phyloP scores from a whole-genome alignment of 164 flowering plant genomes.

The Umbilicus rupestris region DNA sequence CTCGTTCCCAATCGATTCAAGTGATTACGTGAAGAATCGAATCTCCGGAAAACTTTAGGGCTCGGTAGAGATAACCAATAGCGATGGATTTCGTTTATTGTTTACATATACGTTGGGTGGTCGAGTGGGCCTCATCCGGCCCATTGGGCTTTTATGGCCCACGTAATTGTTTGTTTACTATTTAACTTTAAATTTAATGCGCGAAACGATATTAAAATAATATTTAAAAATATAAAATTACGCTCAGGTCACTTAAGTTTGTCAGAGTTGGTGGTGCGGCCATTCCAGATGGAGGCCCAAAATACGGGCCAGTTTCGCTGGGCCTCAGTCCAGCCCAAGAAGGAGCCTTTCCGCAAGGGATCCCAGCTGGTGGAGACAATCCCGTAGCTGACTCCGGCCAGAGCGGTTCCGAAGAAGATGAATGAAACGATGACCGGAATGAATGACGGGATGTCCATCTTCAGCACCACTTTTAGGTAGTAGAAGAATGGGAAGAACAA shows the following conservation, averaged over 20 bases:
- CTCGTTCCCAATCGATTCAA: background rate
- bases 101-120: background rate
- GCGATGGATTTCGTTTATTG: background rate
- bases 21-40: conserved; percentile 2
- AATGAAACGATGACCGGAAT: conserved; percentile 82
- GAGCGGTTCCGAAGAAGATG: conserved; percentile 89
- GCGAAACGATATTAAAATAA: no score
- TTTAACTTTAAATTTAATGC: no score
- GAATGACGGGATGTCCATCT: conserved; percentile 88
- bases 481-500: conserved; percentile 86
- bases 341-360: conserved; percentile 73
- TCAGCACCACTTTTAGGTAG: conserved; percentile 72
- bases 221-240: no score
- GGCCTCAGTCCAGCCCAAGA: conserved; percentile 91
- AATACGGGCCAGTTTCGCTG: conserved; percentile 94
- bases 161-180: no score
- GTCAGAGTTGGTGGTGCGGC: background rate
- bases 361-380: conserved; percentile 98
- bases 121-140: background rate
- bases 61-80: background rate
- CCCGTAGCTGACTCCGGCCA: conserved; percentile 83
- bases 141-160: background rate
- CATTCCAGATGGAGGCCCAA: conserved; percentile 61
- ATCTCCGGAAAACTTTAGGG: background rate
- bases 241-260: no score